Conservation (phyloP, 495 filamentous ascomycete species). For the Lepidopterella palustris region DNA sequence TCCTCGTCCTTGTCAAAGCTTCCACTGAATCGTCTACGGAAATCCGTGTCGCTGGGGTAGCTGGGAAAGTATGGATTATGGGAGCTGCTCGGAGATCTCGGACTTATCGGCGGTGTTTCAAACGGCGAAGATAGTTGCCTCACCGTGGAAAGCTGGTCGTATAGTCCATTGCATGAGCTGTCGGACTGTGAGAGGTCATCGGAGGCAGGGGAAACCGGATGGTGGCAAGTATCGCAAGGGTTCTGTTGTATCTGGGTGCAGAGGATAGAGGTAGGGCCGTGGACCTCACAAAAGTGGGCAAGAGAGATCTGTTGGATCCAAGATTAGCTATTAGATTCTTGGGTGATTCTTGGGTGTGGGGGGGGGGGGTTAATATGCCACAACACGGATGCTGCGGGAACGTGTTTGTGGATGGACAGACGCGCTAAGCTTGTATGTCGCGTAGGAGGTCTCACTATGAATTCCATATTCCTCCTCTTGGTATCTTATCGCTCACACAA, state of each 20-base stretch:
- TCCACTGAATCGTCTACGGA: conserved; percentile 30
- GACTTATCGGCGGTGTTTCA: conserved; percentile 60
- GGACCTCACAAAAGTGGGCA: conserved; percentile 93
- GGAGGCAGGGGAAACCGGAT: conserved; percentile 37
- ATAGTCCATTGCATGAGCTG: conserved; percentile 21
- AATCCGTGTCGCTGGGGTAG: conserved; percentile 39
- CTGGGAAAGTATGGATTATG: conserved; percentile 34
- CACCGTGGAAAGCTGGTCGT: conserved; percentile 15
- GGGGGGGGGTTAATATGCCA: conserved; percentile 1
- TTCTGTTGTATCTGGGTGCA: conserved; percentile 84
- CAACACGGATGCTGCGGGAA: neutral
- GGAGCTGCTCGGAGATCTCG: conserved; percentile 29
- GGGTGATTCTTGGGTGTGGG: conserved; percentile 13
- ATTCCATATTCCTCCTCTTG: conserved; percentile 30
- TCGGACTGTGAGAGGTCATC: conserved; percentile 21
- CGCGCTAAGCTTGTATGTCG: conserved; percentile 7
- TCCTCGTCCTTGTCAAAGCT: conserved; percentile 45
- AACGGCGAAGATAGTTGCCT: conserved; percentile 38
- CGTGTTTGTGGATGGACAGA: neutral
- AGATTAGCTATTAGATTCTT: conserved; percentile 18
- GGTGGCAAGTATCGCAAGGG: conserved; percentile 65
- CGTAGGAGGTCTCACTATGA: conserved; percentile 22
- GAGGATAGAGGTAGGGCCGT: conserved; percentile 91
- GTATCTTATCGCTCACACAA: conserved; percentile 10
- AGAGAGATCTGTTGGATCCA: conserved; percentile 64